Evolutionary conservation across 352 stramenopile species (phyloP), one percentile per base, ranked within the genome.

Genomic region (Phytophthora multivora): DNA sequence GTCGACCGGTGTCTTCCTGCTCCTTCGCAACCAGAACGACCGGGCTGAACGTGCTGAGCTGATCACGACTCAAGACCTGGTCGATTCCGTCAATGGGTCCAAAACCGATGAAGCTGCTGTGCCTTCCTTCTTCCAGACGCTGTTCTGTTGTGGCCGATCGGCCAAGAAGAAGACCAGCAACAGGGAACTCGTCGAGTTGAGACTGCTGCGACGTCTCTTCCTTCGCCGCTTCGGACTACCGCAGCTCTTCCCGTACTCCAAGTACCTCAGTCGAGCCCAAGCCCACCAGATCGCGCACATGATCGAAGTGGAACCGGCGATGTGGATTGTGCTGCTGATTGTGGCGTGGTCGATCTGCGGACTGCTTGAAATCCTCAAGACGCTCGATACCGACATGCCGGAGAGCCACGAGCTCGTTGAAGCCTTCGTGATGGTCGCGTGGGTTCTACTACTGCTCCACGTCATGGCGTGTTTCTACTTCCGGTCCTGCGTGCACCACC

Each of bases 201-300:
- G 77, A 16, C 35, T 84, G 15, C 48, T 84, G 33, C 71, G 75
- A 8, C 63, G 70, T 31, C 58, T 79, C 11, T 86, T 86, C 48
- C 57, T 86, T 18, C 56, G 41, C 11, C 65, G 47, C 18, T 79
- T 79, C 41, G 64, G 59, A 9, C 56, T 86, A 3, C 77, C 77
- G 0, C 63, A 84, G 63, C 66, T 84, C 19, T 80, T 80, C 36
- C 78, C 83, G 23, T 91, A 84, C 48, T 73, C 75, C 66, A 91
- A 91, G 65, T 91, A 91, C 62, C 38, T 91, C n/a, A 64, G 66
- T 18, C 74, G 86, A 21, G 80, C 79, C 18, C 83, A 90, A 58
- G 80, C 87, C 19, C 86, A 83, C 66, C 76, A 91, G 61, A 89
- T 91, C 56, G 78, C 68, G 5, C 72, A 90, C 54, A 80, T 91